A percentile compares a stretch with the other conserved stretches of the same genome.
phyloP scores from a whole-genome alignment of 352 stramenopile species.

The Pythium plurisporium region DNA sequence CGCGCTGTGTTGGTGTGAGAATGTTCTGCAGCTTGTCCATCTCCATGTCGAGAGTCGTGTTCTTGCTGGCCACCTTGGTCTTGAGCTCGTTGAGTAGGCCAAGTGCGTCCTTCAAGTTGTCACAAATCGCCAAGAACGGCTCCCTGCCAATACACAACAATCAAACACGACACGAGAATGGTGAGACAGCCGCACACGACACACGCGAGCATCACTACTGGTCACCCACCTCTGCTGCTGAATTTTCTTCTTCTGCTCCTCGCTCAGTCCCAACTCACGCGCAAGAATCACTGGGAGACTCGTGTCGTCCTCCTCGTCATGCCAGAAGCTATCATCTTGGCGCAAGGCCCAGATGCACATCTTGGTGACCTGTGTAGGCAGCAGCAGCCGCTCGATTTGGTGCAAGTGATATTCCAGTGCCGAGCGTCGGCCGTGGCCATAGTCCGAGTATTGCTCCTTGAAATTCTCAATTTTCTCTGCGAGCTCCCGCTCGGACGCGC shows the following conservation, averaged over 20 bases:
- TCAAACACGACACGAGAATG: neutral
- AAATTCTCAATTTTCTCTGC: conserved; percentile 95
- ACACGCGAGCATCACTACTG: neutral
- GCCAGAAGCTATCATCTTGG: conserved; percentile 88
- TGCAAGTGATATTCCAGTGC: conserved; percentile 89
- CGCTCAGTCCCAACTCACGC: conserved; percentile 84
- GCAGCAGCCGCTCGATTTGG: conserved; percentile 91
- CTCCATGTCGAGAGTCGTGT: conserved; percentile 90
- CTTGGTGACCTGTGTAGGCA: conserved; percentile 92
- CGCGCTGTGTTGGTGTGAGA: conserved; percentile 90
- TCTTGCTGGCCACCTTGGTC: conserved; percentile 86
- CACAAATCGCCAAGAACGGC: conserved; percentile 77
- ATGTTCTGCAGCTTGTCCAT: conserved; percentile 94
- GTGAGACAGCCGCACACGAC: neutral
- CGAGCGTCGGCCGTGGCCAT: conserved; percentile 87
- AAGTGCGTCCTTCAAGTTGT: conserved; percentile 87
- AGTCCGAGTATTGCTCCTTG: conserved; percentile 91
- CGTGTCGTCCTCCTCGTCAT: conserved; percentile 86
- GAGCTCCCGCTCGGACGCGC: conserved; percentile 81
- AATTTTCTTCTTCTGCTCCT: conserved; percentile 92
- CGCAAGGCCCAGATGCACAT: conserved; percentile 91
- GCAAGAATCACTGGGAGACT: conserved; percentile 88
- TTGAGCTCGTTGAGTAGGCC: conserved; percentile 87
- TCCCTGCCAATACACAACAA: conserved; percentile 21
- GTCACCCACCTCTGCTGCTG: conserved; percentile 80